Base-by-base conservation (phyloP, 2,329 filamentous ascomycete genomes). In the Venturiaceae sp. region DNA sequence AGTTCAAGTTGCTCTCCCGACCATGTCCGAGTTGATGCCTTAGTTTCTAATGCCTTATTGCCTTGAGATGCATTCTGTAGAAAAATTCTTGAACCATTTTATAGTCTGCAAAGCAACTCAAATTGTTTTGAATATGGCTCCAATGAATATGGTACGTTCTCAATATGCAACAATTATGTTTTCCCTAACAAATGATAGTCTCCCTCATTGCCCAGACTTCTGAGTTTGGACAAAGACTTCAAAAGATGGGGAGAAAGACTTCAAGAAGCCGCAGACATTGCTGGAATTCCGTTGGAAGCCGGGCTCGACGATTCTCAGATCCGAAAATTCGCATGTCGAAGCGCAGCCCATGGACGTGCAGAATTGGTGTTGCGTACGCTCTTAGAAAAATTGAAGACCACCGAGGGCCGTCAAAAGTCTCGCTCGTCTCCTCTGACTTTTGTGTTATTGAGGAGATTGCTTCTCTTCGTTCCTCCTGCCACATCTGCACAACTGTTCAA, bases 401-500 rank as follows among this genome's bases (percentile, higher is more conserved):
- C 72, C 23, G 65, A 66, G 34, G 71, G 67, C 34, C 66, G 71
- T 26, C 65, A 57, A 21, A 66, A 66, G 52, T 77, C 76, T 57
- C 74, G 77, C 55, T 67, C 71, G 34, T 73, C 75, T 44, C 62
- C 69, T n/a, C 65, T 66, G 50, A 72, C 75, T 32, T 85, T 81
- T 87, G 76, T 74, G 32, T 78, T 90, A 36, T 69, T 91, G 26
- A 75, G 77, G 47, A 79, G 79, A 60, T 75, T 87, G 53, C 78
- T 89, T 57, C 74, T 78, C 54, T 74, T 83, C n/a, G 82, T 92
- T 19, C 85, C 88, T 0, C 74, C 84, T 0, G 84, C 87, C 50
- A 85, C 83, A 11, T 76, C 89, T 26, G 87, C 88, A 8, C 84
- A 84, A 60, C 83, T 87, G 3, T 77, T 95, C 6, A 84, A 83